These are phyloP conservation scores for Plantago major DNA, from an alignment of 257 asterid genomes.

Conservation along the genomic window DNA sequence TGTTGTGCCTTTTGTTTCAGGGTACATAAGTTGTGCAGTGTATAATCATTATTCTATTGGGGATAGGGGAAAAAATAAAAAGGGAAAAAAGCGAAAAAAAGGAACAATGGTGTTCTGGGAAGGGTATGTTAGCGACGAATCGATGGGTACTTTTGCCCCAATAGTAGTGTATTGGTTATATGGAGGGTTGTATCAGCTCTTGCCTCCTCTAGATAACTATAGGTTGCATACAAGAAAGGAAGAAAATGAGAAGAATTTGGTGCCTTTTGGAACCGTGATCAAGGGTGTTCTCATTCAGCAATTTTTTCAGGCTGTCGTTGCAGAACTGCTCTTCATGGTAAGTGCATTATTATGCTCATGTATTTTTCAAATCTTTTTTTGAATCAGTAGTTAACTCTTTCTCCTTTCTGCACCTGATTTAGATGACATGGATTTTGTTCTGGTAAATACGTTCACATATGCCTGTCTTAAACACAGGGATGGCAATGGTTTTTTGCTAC, in stretches of 20 bases:
- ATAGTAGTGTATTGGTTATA: constrained; percentile 79
- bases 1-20: background rate
- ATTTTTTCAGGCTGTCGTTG: constrained; percentile 63
- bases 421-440: too few relatives aligned
- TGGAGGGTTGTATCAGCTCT: constrained; percentile 78
- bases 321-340: constrained; percentile 77
- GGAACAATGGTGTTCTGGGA: constrained; percentile 51
- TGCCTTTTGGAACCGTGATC: constrained; percentile 60
- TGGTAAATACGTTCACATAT: too few relatives aligned
- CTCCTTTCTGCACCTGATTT: too few relatives aligned
- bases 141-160: constrained; percentile 93
- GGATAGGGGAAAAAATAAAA: background rate
- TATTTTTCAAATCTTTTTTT: background rate
- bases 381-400: too few relatives aligned
- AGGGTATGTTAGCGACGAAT: constrained; percentile 73
- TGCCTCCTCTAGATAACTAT: constrained; percentile 67
- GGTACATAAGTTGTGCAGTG: constrained; percentile 3
- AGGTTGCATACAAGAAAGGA: constrained; percentile 72
- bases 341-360: constrained; percentile 15
- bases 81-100: background rate
- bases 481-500: too few relatives aligned
- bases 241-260: constrained; percentile 66
- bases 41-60: background rate
- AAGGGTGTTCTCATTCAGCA: constrained; percentile 80
- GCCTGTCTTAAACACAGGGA: too few relatives aligned